Conservation (phyloP, 805 yeast species). For the Wickerhamiella dianesei region DNA sequence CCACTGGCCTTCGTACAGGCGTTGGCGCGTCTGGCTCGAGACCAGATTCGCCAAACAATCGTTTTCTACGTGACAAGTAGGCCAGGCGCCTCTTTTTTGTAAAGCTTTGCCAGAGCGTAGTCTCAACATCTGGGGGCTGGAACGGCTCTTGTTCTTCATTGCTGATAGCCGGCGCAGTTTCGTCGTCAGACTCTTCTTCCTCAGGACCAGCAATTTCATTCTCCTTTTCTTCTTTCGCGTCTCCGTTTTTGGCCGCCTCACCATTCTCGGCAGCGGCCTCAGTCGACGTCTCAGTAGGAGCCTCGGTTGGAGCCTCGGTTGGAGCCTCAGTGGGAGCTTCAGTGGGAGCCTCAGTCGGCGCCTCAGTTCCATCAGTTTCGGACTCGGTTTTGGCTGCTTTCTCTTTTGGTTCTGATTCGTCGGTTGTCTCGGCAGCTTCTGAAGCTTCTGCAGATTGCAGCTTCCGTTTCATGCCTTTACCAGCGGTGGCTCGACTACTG, state of each 20-base stretch:
- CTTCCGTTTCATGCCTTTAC: conserved; percentile 12
- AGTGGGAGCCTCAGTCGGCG: not conserved
- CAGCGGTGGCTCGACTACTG: conserved; percentile 1
- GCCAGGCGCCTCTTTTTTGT: conserved; percentile 61
- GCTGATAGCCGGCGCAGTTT: not conserved
- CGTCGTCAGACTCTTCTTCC: not conserved
- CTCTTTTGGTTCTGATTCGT: not conserved
- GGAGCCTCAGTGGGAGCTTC: not conserved
- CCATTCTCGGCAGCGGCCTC: not conserved
- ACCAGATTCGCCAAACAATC: conserved; percentile 45
- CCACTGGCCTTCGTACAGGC: conserved; percentile 45
- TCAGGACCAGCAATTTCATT: not conserved
- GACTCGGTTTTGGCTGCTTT: not conserved
- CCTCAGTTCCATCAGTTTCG: not conserved
- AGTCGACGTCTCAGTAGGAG: not conserved
- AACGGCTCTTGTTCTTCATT: conserved; percentile 4
- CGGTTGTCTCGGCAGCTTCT: not conserved
- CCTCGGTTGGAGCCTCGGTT: not conserved
- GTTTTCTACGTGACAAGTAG: conserved; percentile 53
- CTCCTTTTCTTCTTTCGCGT: not conserved
- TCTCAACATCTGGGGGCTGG: conserved; percentile 23
- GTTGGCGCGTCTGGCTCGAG: conserved; percentile 61
- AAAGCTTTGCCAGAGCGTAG: conserved; percentile 58
- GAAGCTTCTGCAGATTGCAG: not conserved
- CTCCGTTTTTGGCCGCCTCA: not conserved